Evolutionary conservation across 2,329 filamentous ascomycete species (phyloP), one percentile per base, ranked within the genome.

Genomic region (Fusarium odoratissimum): DNA sequence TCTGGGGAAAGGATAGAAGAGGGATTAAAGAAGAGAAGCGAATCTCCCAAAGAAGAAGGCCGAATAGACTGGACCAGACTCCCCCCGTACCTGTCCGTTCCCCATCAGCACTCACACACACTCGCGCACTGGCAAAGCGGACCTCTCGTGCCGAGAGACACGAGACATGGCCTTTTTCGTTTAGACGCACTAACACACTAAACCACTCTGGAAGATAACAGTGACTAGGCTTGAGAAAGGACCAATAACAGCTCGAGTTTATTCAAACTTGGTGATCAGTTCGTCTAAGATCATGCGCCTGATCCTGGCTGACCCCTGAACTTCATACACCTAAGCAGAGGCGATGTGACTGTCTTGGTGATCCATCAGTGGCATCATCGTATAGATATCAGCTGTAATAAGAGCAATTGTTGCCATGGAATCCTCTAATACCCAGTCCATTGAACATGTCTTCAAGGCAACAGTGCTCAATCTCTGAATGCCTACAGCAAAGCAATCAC

Each of bases 11-110:
- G 37, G 49, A 33, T 51, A 37, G 55, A 51, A 58, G 61, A 73
- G 72, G 72, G 64, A 76, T 74, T 70, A 73, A 64, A 59, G 62
- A 54, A 65, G 67, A 63, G 45, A 60, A 67, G 56, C 55, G 62
- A 33, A 60, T 25, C 23, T 44, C 41, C 37, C 19, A 60, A 41
- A 55, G 35, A 54, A 60, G 46, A 55, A 60, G 37, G 37, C 46
- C 46, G 51, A 38, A 41, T 28, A 49, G 23, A 54, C 5, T 40
- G 6, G 38, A 40, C 38, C 38, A 40, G 38, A n/a, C 19, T 21
- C 11, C 21, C 38, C 19, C 31, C 23, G 17, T 52, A 37, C 9
- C 35, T 49, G 28, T 45, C 54, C 56, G 25, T 25, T 17, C 48
- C 62, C 40, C 40, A 35, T 38, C 37, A 40, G 37, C 30, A 28